These are phyloP conservation scores for Fragilariopsis cylindrus DNA, from an alignment of 108 stramenopile genomes.

Conservation along the genomic window DNA sequence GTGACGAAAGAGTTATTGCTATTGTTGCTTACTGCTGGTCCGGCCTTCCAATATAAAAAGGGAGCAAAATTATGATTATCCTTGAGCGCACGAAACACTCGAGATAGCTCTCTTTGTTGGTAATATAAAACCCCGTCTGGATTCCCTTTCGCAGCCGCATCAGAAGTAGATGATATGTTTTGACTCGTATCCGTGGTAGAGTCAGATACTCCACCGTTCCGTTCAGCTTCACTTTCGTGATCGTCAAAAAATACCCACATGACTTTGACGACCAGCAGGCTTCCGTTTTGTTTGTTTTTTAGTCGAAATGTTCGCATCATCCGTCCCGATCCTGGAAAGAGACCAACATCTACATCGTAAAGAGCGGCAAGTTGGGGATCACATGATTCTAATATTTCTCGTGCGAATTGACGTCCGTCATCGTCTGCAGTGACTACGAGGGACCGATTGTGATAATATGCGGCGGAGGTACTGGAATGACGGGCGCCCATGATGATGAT, in stretches of 20 bases:
- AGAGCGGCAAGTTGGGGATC: conserved; percentile 9
- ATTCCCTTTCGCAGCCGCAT: neutral
- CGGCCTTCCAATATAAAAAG: conserved; percentile 41
- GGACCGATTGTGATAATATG: conserved; percentile 17
- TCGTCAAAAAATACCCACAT: conserved; percentile 31
- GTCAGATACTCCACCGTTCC: neutral
- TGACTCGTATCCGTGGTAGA: neutral
- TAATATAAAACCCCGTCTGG: neutral
- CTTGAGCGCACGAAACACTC: conserved; percentile 32
- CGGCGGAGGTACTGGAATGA: conserved; percentile 30
- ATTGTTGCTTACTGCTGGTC: conserved; percentile 10
- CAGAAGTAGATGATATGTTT: neutral
- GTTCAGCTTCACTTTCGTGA: conserved; percentile 5
- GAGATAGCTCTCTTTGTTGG: conserved; percentile 39
- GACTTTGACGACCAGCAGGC: conserved; percentile 34
- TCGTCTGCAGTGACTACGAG: conserved; percentile 25
- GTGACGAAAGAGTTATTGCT: neutral
- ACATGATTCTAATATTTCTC: conserved; percentile 24
- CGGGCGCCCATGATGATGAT: conserved; percentile 35
- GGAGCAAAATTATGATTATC: conserved; percentile 42
- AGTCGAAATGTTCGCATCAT: conserved; percentile 82
- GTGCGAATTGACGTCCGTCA: conserved; percentile 11
- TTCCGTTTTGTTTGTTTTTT: conserved; percentile 46
- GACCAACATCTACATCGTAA: conserved; percentile 28
- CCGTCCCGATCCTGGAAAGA: conserved; percentile 71